Evolutionary conservation across 805 yeast genomes (phyloP).

Genomic region (Starmerella davenportii): DNA sequence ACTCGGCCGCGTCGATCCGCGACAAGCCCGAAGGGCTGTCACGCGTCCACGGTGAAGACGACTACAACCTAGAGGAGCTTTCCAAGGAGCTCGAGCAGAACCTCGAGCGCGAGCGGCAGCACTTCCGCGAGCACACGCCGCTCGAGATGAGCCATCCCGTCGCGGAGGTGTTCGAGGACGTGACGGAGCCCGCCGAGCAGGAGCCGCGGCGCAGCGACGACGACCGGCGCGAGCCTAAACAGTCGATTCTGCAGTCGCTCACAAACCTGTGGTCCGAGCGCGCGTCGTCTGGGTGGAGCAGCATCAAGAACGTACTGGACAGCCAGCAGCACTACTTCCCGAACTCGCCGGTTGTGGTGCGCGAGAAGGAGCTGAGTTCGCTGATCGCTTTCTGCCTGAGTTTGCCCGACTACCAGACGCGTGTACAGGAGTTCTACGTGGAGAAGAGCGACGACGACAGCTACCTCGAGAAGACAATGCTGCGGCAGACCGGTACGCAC

Average conservation of each 20-base stretch:
- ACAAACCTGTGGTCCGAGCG: constrained; percentile 95
- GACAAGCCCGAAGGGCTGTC: not conserved
- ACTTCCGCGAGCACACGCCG: not conserved
- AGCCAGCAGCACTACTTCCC: constrained; percentile 80
- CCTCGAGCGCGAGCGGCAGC: constrained; percentile 46
- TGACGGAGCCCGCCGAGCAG: constrained; percentile 40
- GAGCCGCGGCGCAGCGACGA: constrained; percentile 9
- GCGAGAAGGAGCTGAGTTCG: constrained; percentile 95
- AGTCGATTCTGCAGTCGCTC: constrained; percentile 35
- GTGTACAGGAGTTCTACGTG: constrained; percentile 29
- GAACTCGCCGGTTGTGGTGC: constrained; percentile 78
- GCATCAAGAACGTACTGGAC: constrained; percentile 62
- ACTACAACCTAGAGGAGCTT: constrained; percentile 53
- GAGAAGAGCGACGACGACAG: constrained; percentile 10
- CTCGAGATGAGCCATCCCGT: constrained; percentile 43
- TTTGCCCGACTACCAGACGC: constrained; percentile 60
- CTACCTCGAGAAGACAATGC: constrained; percentile 47
- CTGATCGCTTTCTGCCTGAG: constrained; percentile 82
- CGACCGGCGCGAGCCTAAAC: constrained; percentile 5
- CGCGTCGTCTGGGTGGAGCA: constrained; percentile 89
- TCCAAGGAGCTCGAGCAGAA: constrained; percentile 58
- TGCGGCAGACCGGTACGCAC: constrained; percentile 73
- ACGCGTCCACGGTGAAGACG: not conserved
- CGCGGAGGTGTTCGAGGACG: constrained; percentile 77
- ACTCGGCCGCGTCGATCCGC: not conserved